These are phyloP conservation scores for Colletotrichum lindemuthianum DNA, from an alignment of 2,329 filamentous ascomycete genomes.

Conservation along the genomic window DNA sequence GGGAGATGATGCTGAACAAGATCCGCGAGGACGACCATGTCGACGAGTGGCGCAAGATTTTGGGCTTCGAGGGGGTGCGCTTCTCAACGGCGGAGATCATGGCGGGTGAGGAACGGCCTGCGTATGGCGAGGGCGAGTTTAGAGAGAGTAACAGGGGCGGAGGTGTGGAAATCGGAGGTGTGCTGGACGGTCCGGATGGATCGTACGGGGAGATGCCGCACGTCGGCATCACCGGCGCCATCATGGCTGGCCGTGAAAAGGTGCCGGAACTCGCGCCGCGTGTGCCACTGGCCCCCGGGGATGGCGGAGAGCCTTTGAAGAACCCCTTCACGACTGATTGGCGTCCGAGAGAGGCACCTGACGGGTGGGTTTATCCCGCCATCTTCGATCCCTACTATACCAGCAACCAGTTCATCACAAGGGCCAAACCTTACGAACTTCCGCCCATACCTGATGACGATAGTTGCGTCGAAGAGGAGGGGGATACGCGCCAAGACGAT, in stretches of 20 bases:
- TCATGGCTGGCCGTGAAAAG: background rate
- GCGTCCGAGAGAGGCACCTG: conserved; percentile 13
- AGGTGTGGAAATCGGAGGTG: conserved; percentile 11
- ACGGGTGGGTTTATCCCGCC: background rate
- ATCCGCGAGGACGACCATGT: conserved; percentile 16
- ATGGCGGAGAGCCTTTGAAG: conserved; percentile 25
- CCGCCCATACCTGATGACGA: background rate
- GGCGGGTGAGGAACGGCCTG: background rate
- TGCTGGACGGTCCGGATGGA: conserved; percentile 11
- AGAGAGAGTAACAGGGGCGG: background rate
- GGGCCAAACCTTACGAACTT: conserved; percentile 13
- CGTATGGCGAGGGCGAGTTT: conserved; percentile 7
- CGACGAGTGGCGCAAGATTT: conserved; percentile 7
- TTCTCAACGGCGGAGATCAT: conserved; percentile 11
- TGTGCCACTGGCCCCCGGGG: conserved; percentile 24
- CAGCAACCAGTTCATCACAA: conserved; percentile 33
- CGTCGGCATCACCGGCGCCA: background rate
- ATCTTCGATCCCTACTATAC: conserved; percentile 28
- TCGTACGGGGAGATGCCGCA: conserved; percentile 18
- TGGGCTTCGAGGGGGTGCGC: conserved; percentile 15
- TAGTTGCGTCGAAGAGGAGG: too few species aligned
- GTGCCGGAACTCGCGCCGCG: background rate
- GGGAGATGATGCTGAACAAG: conserved; percentile 18
- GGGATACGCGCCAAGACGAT: too few species aligned
- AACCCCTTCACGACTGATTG: conserved; percentile 36